Percentiles rank a stretch among this genome's conserved stretches.
Evolutionary conservation across 192 early-diverging fungal species (phyloP).

Genomic region (Backusella liffmaniae): DNA sequence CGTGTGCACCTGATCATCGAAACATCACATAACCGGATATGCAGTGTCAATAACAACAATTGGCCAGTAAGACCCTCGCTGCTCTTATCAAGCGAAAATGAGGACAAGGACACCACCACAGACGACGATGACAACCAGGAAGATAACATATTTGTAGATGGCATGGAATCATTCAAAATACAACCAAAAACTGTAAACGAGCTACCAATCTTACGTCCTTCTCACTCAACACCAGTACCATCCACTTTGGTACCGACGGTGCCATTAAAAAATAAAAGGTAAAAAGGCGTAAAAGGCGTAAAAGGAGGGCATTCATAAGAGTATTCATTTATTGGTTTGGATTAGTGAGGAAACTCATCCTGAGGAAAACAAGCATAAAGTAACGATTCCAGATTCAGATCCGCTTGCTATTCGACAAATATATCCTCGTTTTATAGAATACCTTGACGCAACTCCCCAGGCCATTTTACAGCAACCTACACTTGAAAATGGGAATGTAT

Average conservation of each 20-base stretch:
- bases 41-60: constrained; percentile 2
- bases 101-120: neutral
- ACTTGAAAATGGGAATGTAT: constrained; percentile 19
- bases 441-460: neutral
- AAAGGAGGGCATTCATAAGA: neutral
- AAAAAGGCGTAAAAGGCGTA: neutral
- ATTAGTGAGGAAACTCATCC: neutral
- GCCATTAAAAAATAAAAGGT: neutral
- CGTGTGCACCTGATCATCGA: neutral
- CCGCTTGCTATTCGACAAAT: constrained; percentile 3
- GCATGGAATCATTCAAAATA: neutral
- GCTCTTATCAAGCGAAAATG: neutral
- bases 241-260: neutral
- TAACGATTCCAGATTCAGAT: constrained; percentile 8
- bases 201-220: neutral
- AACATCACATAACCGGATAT: neutral
- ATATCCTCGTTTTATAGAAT: neutral
- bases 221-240: neutral
- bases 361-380: neutral
- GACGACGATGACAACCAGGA: neutral
- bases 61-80: constrained; percentile 11
- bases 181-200: neutral
- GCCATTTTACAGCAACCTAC: neutral
- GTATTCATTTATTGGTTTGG: neutral
- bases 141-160: constrained; percentile 13